A percentile compares a stretch with the other conserved stretches of the same genome.
These are phyloP conservation scores for Dictyostelium purpureum DNA, from an alignment of 78 protist genomes.

Conservation along the genomic window DNA sequence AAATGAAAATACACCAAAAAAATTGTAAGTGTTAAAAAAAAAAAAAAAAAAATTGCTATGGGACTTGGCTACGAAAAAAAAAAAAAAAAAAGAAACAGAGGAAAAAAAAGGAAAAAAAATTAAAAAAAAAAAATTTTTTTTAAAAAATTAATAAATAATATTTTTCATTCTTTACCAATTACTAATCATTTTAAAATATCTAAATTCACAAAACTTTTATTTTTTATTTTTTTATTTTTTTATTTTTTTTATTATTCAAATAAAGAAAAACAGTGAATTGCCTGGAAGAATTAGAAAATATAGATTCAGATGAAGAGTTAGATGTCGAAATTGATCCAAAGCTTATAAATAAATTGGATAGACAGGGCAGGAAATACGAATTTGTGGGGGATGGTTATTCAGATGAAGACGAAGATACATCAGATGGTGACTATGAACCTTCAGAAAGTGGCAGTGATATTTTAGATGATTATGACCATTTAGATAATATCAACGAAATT, in stretches of 20 bases:
- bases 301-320: slow-evolving; percentile 1
- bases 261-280: background rate
- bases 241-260: too few species aligned
- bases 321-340: slow-evolving; percentile 18
- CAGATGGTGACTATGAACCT: background rate
- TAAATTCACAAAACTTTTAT: background rate
- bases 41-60: too few species aligned
- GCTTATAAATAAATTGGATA: background rate
- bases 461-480: slow-evolving; percentile 4
- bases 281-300: background rate
- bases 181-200: too few species aligned
- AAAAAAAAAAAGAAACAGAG: too few species aligned
- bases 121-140: too few species aligned
- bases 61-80: too few species aligned
- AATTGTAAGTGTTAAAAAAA: too few species aligned
- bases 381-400: slow-evolving; percentile 24
- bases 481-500: slow-evolving; percentile 14
- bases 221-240: background rate
- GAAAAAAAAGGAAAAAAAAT: too few species aligned
- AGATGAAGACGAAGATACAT: background rate
- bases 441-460: background rate
- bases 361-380: slow-evolving; percentile 1
- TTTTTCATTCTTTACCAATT: too few species aligned
- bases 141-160: too few species aligned
- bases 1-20: too few species aligned